Percentiles rank a stretch among this genome's conserved stretches.
phyloP scores from a whole-genome alignment of 441 rosid species.

The Jatropha podagrica region DNA sequence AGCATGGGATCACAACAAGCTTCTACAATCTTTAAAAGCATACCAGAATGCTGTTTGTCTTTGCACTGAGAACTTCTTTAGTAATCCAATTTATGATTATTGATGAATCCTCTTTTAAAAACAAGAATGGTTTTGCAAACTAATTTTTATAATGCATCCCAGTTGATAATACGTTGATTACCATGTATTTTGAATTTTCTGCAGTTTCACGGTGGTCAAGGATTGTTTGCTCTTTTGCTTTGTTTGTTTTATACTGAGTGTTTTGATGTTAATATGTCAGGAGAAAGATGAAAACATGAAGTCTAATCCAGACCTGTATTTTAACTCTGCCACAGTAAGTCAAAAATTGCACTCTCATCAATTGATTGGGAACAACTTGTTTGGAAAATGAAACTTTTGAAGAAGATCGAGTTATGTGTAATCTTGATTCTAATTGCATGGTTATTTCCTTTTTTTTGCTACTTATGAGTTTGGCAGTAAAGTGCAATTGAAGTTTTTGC shows the following conservation, averaged over 20 bases:
- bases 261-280: slow-evolving; percentile 37
- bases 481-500: background rate
- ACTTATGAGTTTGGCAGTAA: background rate
- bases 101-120: background rate
- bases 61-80: slow-evolving; percentile 1
- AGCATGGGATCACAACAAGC: slow-evolving; percentile 71
- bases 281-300: slow-evolving; percentile 67
- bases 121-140: background rate
- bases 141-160: background rate
- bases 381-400: background rate
- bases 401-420: background rate
- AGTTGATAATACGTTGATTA: background rate
- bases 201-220: background rate
- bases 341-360: background rate
- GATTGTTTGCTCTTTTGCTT: background rate
- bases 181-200: background rate
- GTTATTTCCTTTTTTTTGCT: background rate
- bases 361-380: background rate
- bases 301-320: slow-evolving; percentile 69
- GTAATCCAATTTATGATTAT: background rate
- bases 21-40: slow-evolving; percentile 64
- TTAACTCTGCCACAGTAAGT: slow-evolving; percentile 74
- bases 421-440: background rate
- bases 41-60: slow-evolving; percentile 74
- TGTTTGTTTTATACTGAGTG: slow-evolving; percentile 8